Evolutionary conservation across 2,329 filamentous ascomycete species (phyloP).

Genomic region (Cyphellophora europaea): DNA sequence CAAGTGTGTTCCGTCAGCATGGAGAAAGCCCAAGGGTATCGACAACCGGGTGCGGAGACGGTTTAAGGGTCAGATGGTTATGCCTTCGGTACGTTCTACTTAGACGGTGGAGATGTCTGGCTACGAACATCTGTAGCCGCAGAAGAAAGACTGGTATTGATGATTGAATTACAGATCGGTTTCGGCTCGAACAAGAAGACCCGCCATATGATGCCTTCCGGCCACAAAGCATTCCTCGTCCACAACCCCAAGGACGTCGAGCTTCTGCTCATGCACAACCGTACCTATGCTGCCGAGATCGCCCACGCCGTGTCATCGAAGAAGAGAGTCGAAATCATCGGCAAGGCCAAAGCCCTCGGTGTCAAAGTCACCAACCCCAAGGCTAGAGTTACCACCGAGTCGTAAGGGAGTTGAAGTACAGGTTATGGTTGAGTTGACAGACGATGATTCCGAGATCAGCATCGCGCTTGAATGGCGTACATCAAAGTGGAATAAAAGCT

Average conservation of each 20-base stretch:
- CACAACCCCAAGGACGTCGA: conserved; percentile 94
- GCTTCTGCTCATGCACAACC: conserved; percentile 99
- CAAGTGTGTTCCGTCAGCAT: conserved; percentile 80
- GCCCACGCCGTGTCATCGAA: conserved; percentile 94
- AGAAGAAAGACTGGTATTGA: conserved; percentile 2
- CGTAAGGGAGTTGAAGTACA: conserved; percentile 39
- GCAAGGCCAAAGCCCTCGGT: conserved; percentile 93
- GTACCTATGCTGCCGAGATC: conserved; percentile 97
- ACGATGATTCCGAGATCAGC: too few relatives aligned
- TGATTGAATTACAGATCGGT: conserved; percentile 61
- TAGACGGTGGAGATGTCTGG: background rate
- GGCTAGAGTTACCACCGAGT: conserved; percentile 96
- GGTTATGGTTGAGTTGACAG: conserved; percentile 3
- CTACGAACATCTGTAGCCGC: conserved; percentile 2
- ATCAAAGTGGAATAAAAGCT: too few relatives aligned
- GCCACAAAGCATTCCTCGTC: conserved; percentile 99
- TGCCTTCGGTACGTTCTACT: conserved; percentile 76
- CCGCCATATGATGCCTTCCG: conserved; percentile 95
- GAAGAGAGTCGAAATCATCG: conserved; percentile 97
- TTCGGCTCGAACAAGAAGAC: conserved; percentile 99
- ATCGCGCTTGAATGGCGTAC: too few relatives aligned
- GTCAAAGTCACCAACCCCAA: conserved; percentile 99
- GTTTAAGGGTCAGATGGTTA: conserved; percentile 89
- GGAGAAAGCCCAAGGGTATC: conserved; percentile 99
- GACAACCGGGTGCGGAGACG: conserved; percentile 95